Evolutionary conservation across 2,329 filamentous ascomycete genomes (phyloP).

Genomic region (Orbilia quercus): DNA sequence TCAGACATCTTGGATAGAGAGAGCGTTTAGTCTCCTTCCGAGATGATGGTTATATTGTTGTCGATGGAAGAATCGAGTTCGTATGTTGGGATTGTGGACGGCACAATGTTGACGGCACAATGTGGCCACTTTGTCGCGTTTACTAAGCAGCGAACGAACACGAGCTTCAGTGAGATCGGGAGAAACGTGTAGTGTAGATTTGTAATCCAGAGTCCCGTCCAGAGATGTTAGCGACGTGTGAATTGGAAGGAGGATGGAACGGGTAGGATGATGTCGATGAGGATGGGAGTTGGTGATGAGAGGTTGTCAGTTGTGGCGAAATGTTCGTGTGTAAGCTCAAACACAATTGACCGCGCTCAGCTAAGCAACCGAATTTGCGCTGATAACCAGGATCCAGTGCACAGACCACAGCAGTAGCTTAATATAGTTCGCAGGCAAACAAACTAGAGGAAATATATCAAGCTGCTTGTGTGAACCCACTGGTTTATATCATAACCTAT

Average conservation of each 20-base stretch:
- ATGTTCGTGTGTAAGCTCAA: slow-evolving; percentile 23
- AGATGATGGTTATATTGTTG: slow-evolving; percentile 8
- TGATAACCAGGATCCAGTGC: slow-evolving; percentile 3
- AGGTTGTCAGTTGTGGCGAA: slow-evolving; percentile 49
- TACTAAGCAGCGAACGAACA: neutral
- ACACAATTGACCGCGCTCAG: slow-evolving; percentile 30
- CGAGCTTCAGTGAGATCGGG: neutral
- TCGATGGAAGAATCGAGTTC: slow-evolving; percentile 9
- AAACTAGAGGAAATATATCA: no score
- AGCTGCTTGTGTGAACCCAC: neutral
- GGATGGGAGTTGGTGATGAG: slow-evolving; percentile 24
- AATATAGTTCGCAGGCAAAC: no score
- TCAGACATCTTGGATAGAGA: slow-evolving; percentile 40
- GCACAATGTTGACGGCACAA: no score
- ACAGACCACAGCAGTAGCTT: neutral
- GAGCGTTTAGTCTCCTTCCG: neutral
- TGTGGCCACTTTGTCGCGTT: slow-evolving; percentile 46
- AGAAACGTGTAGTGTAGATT: slow-evolving; percentile 10
- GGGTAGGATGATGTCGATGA: slow-evolving; percentile 4
- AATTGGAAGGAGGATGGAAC: slow-evolving; percentile 6
- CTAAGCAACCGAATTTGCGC: slow-evolving; percentile 43
- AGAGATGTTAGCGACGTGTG: neutral
- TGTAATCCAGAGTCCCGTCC: neutral
- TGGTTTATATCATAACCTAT: no score
- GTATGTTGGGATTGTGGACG: slow-evolving; percentile 4